Conservation (phyloP, 306 rosid genomes). For the Quercus wislizeni region DNA sequence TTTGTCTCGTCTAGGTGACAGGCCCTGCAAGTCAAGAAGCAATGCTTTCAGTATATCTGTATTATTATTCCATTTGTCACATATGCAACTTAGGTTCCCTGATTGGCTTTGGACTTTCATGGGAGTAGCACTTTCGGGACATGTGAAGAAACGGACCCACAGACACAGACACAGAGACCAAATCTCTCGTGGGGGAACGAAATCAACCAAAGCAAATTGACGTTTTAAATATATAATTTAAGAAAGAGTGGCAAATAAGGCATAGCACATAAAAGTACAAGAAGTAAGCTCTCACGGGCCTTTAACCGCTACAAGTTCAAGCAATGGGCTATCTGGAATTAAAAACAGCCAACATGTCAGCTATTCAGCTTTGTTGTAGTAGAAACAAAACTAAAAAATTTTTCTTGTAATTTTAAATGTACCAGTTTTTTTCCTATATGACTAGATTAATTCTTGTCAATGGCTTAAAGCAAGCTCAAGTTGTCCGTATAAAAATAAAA, state of each 20-base stretch:
- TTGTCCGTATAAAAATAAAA: too few relatives aligned
- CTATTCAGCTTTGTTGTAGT: too few relatives aligned
- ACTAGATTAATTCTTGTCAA: too few relatives aligned
- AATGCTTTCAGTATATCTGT: constrained; percentile 13
- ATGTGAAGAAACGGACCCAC: constrained; percentile 49
- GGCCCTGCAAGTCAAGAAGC: constrained; percentile 44
- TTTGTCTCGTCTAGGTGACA: constrained; percentile 36
- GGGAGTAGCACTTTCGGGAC: constrained; percentile 24
- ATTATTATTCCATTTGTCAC: constrained; percentile 20
- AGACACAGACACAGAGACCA: background rate
- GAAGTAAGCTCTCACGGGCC: background rate
- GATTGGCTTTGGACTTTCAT: constrained; percentile 25
- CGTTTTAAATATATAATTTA: background rate
- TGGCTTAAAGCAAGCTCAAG: too few relatives aligned
- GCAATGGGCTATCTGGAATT: too few relatives aligned
- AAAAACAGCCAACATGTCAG: too few relatives aligned
- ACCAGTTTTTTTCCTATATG: too few relatives aligned
- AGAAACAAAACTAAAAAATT: too few relatives aligned
- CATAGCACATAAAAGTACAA: too few relatives aligned
- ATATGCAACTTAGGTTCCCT: constrained; percentile 18
- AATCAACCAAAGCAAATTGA: background rate
- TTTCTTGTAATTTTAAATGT: too few relatives aligned
- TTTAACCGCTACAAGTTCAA: background rate
- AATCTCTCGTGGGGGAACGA: background rate
- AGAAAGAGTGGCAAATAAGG: background rate